Evolutionary conservation across 2,329 filamentous ascomycete species (phyloP), one percentile per base, ranked within the genome.

Genomic region (Cercospora berteroae): DNA sequence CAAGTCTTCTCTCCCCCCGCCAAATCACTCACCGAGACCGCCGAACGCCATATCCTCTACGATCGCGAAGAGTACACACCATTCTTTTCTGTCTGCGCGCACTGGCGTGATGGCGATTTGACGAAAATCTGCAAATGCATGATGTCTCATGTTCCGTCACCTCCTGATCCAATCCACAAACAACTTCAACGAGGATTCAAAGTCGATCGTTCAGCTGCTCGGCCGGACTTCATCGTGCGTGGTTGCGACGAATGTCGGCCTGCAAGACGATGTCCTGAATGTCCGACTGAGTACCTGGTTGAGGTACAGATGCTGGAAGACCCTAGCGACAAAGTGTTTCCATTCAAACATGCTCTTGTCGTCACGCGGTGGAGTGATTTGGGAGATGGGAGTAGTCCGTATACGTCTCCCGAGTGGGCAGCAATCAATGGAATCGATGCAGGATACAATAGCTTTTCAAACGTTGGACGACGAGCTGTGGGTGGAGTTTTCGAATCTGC

Each of bases 281-380:
- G 87, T 74, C 86, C 87, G 1, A 85, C 85, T 0, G 87, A 89
- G 73, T 89, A 89, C 68, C 77, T 89, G 10, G 80, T 88, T 58
- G 87, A 89, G 74, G 75, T 89, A 6, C 87, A 86, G 68, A 79
- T 89, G 67, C 80, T 83, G 1, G 87, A 89, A 75, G 86, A 89
- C 69, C 62, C 67, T 25, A 72, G 74, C 29, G 80, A 85, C 71
- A 75, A 80, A 6, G 69, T 77, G 42, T 72, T 79, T 10, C 77
- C 79, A 3, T 89, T 89, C 77, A 87, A 85, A 71, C 86, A 89
- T 65, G 83, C 85, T 1, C 82, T 89, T 63, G 81, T 87, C 4
- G 84, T 88, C 4, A 89, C 87, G 7, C 78, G 87, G 18, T 89
- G 87, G 87, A 84, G 83, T 68, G 87, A 89, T 76, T 74, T 89